Evolutionary conservation across 495 filamentous ascomycete species (phyloP), one percentile per base, ranked within the genome.

Genomic region (Aspergillus campestris): DNA sequence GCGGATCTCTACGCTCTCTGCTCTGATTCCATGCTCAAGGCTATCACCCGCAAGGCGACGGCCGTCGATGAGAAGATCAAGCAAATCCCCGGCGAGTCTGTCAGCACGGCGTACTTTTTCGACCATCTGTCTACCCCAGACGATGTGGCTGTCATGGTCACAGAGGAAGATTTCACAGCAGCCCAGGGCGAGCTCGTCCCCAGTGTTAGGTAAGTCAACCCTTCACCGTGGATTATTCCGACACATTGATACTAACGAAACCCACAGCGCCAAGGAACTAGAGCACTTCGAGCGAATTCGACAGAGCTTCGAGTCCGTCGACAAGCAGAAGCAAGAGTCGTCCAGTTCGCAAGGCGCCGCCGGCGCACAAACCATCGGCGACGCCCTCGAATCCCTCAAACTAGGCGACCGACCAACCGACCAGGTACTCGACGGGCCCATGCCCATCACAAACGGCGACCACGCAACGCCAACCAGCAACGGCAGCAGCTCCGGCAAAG

Each of bases 11-110:
- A 98, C 61, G 92, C 92, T 1, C 74, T 98, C 34, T 95, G 90
- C 67, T 95, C 89, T 10, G 92, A 98, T 65, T 87, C 92, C 31
- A 97, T 98, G 94, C 82, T 98, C 40, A 98, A 97, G 63, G 92
- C 94, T 5, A 89, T 97, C 46, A 97, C 91, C 0, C 80, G 92
- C 5, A 89, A 94, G 60, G 89, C 94, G 0, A 74, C 78, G 2
- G 72, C 80, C 1, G 89, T 95, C 10, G 92, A 98, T 57, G 69
- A 79, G 31, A 95, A 95, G 67, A 84, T 98, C 56, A 73, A 75
- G 28, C 68, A 61, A 10, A 51, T 75, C 2, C 71, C 77, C 0
- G 65, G 62, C 35, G 73, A 67, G 6, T 72, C 72, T n/a, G 77
- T 96, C 42, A 82, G 81, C 10, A 90, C 89, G 4, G 91, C 90